Evolutionary conservation across 495 filamentous ascomycete species (phyloP).

Genomic region (Annulohypoxylon bovei): DNA sequence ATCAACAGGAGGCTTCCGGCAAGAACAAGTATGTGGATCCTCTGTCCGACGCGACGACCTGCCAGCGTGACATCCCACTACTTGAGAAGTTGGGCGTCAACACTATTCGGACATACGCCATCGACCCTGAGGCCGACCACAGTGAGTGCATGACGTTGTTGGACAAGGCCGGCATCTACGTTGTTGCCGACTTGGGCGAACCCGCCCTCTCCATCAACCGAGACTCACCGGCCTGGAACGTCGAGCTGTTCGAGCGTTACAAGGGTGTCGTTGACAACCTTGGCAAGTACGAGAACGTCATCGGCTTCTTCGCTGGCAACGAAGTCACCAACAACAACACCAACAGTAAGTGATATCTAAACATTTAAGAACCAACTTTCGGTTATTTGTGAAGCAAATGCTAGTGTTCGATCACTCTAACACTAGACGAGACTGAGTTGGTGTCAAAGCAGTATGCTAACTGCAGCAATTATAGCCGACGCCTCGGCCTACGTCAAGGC

Average conservation of each 20-base stretch:
- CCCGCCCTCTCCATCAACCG: conserved; percentile 86
- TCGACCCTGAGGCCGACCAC: conserved; percentile 84
- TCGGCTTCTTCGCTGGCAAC: conserved; percentile 98
- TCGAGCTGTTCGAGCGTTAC: conserved; percentile 79
- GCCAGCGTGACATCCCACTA: conserved; percentile 84
- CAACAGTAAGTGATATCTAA: conserved; percentile 63
- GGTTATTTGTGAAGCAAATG: too few relatives aligned
- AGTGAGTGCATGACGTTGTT: conserved; percentile 85
- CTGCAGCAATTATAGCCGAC: conserved; percentile 50
- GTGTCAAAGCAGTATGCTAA: conserved; percentile 6
- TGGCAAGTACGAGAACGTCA: conserved; percentile 80
- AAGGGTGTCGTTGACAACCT: conserved; percentile 84
- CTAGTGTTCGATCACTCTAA: too few relatives aligned
- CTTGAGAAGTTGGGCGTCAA: conserved; percentile 83
- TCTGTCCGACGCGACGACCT: conserved; percentile 72
- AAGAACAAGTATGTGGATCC: conserved; percentile 67
- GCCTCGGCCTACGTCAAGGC: conserved; percentile 96
- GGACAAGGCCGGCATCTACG: conserved; percentile 88
- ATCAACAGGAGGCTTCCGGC: conserved; percentile 70
- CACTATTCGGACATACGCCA: conserved; percentile 90
- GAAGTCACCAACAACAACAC: conserved; percentile 87
- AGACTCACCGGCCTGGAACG: conserved; percentile 77
- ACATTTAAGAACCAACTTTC: too few relatives aligned
- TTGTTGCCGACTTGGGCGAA: conserved; percentile 87
- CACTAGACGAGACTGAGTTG: background rate